Evolutionary conservation across 179 eudicot species (phyloP).

Genomic region (Actinidia chinensis): DNA sequence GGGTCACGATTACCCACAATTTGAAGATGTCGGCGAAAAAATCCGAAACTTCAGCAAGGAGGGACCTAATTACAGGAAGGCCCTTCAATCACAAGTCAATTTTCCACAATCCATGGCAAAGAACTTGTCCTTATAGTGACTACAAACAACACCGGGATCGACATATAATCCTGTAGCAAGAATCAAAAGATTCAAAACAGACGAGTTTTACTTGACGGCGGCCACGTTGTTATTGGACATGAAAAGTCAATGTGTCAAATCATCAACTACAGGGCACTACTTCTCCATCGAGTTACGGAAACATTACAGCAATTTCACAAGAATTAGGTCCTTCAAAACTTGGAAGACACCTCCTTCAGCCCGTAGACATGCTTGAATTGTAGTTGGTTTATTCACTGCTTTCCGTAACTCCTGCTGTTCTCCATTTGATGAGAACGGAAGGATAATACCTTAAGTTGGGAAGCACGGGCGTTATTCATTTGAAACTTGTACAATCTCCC

Average conservation of each 20-base stretch:
- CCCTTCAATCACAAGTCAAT: too few relatives aligned
- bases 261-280: neutral
- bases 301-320: neutral
- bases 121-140: neutral
- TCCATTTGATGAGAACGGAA: neutral
- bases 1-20: too few relatives aligned
- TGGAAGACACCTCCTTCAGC: neutral
- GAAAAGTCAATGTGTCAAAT: neutral
- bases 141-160: neutral
- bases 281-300: conserved; percentile 2
- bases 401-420: neutral
- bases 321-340: conserved; percentile 15
- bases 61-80: too few relatives aligned
- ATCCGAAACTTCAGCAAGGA: too few relatives aligned
- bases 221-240: neutral
- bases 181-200: neutral
- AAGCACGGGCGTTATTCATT: conserved; percentile 12
- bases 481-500: conserved; percentile 9
- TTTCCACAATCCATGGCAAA: too few relatives aligned
- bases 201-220: neutral
- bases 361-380: neutral
- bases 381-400: neutral
- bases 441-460: conserved; percentile 1
- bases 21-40: too few relatives aligned
- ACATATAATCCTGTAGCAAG: neutral